These are phyloP conservation scores for Rutstroemia sp. DNA, from an alignment of 2,329 filamentous ascomycete genomes.

Conservation along the genomic window DNA sequence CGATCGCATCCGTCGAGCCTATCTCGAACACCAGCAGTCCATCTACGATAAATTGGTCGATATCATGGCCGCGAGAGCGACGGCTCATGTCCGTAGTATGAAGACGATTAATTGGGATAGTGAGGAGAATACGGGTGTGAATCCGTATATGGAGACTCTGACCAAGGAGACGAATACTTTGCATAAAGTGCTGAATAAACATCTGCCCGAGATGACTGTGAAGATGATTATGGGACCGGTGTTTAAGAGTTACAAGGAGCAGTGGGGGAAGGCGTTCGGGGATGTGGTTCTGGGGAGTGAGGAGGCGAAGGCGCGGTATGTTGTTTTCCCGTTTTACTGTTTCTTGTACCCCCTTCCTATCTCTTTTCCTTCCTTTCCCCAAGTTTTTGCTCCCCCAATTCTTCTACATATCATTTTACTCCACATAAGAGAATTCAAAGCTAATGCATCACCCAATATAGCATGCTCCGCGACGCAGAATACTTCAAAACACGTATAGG, in stretches of 20 bases:
- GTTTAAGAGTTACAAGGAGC: conserved; percentile 57
- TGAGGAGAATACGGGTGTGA: conserved; percentile 31
- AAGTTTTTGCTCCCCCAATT: no score
- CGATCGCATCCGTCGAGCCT: conserved; percentile 24
- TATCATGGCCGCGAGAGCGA: conserved; percentile 60
- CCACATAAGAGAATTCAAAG: no score
- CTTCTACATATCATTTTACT: no score
- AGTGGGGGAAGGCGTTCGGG: conserved; percentile 56
- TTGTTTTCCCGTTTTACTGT: conserved; percentile 3
- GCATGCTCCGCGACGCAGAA: conserved; percentile 57
- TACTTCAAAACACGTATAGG: conserved; percentile 53
- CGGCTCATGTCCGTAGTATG: conserved; percentile 55
- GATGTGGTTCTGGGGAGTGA: conserved; percentile 52
- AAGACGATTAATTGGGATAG: conserved; percentile 53
- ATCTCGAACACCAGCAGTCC: conserved; percentile 61
- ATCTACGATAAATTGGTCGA: conserved; percentile 70
- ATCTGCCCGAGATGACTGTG: conserved; percentile 57
- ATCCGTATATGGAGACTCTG: conserved; percentile 62
- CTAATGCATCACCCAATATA: conserved; percentile 24
- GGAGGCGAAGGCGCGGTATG: conserved; percentile 53
- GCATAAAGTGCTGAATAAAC: conserved; percentile 61
- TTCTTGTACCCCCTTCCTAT: not conserved
- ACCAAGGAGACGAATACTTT: conserved; percentile 64
- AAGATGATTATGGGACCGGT: conserved; percentile 64
- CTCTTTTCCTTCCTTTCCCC: not conserved